Percentiles rank a stretch among this genome's conserved stretches.
phyloP scores from a whole-genome alignment of 1,284 basidiomycete genomes.

The Termitomyces sp. region DNA sequence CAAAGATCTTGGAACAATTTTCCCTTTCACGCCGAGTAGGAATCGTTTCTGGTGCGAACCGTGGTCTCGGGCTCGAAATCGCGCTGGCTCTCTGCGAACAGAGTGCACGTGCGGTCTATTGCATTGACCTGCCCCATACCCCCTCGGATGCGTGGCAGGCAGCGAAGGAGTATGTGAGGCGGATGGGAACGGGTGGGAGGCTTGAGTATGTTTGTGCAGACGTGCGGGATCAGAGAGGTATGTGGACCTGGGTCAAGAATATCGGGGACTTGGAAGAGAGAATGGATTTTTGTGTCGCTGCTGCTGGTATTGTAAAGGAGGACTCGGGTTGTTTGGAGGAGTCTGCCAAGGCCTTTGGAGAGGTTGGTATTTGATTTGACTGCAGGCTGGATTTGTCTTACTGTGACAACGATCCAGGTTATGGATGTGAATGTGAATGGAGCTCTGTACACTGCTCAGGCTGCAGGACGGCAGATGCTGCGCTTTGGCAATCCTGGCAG shows the following conservation, averaged over 20 bases:
- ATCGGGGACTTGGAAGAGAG: conserved; percentile 61
- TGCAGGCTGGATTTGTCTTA: not conserved
- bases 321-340: conserved; percentile 66
- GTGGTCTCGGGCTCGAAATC: conserved; percentile 81
- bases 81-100: conserved; percentile 73
- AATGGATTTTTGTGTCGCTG: conserved; percentile 71
- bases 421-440: conserved; percentile 74
- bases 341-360: conserved; percentile 63
- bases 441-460: conserved; percentile 74
- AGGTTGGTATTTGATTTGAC: conserved; percentile 34
- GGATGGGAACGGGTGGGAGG: conserved; percentile 42
- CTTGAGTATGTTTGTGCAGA: conserved; percentile 66
- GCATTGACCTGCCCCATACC: conserved; percentile 62
- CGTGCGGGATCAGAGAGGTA: conserved; percentile 53
- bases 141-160: conserved; percentile 67
- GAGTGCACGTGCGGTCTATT: conserved; percentile 74
- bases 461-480: conserved; percentile 71
- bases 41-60: conserved; percentile 73
- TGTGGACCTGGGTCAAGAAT: conserved; percentile 54
- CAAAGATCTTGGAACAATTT: conserved; percentile 70
- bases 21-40: conserved; percentile 67
- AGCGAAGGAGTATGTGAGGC: conserved; percentile 49
- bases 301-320: conserved; percentile 69
- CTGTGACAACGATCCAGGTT: conserved; percentile 45
- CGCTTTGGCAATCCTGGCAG: conserved; percentile 70